Base-by-base conservation (phyloP, 1,284 basidiomycete species). In the Malassezia dermatis region DNA sequence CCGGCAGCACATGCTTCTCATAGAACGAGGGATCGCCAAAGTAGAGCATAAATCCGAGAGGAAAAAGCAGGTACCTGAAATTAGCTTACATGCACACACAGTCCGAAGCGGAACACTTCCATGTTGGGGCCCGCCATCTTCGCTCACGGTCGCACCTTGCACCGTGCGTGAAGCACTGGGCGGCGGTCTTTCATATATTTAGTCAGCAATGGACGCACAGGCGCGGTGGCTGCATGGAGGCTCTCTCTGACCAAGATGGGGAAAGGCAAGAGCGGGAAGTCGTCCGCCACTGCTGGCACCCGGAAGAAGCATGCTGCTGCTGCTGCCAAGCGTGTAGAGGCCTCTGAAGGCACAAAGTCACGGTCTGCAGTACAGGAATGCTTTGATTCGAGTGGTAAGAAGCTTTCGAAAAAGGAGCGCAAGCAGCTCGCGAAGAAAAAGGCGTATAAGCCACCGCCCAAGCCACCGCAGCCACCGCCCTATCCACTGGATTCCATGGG, bases 401-500 rank as follows among this genome's bases (percentile, higher is more conserved):
- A 67, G 53, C 62, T 66, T 53, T 66, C 62, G 42, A 63, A 62
- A 46, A 63, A 63, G 24, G 65, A 63, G 43, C 64, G 60, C 43
- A 59, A 60, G 51, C 64, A 67, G 46, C 55, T 52, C 23, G 63
- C 62, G 17, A 67, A 66, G 56, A 71, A 69, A 54, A 69, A 70
- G 58, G 63, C 66, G 37, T 73, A 60, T 37, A 64, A 71, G 13
- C 70, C 70, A 15, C 69, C 70, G 8, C 62, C 67, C 15, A 71
- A 71, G 43, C 90, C 90, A 27, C 82, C 83, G 0, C 86, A 89
- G 17, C 81, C 84, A 0, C 82, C 85, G 49, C 86, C 84, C 13
- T 90, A 96, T 78, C 94, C 94, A 5, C 80, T 98, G 48, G 93
- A 98, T 71, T 83, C 85, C 0, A 83, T 84, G 21, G 89, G 89